A percentile compares a stretch with the other conserved stretches of the same genome.
Conservation (phyloP, 257 asterid genomes). For the Nicotiana tomentosiformis region DNA sequence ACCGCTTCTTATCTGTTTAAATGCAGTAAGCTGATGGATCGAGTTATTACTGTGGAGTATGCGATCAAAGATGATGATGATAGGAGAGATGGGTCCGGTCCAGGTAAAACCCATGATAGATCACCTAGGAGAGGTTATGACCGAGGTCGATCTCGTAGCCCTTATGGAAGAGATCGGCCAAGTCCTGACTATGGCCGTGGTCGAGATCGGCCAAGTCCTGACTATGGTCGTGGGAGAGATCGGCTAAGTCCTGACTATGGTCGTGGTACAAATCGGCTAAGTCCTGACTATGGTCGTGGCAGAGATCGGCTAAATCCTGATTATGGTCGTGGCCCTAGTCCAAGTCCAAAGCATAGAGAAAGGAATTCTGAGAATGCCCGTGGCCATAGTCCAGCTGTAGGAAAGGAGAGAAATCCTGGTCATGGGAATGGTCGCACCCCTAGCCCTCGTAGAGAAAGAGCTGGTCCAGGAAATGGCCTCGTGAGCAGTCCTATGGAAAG, state of each 20-base stretch:
- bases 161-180: slow-evolving; percentile 55
- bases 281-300: slow-evolving; percentile 29
- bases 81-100: slow-evolving; percentile 49
- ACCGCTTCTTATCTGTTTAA: neutral
- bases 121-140: slow-evolving; percentile 66
- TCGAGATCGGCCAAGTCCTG: slow-evolving; percentile 56
- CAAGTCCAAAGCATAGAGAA: slow-evolving; percentile 37
- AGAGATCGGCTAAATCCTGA: slow-evolving; percentile 32
- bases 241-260: slow-evolving; percentile 30
- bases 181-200: slow-evolving; percentile 75
- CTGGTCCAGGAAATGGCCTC: slow-evolving; percentile 26
- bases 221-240: slow-evolving; percentile 36
- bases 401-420: slow-evolving; percentile 33
- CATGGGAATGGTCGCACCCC: slow-evolving; percentile 26
- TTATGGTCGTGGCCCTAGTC: slow-evolving; percentile 31
- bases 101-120: slow-evolving; percentile 50
- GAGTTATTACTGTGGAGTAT: slow-evolving; percentile 67
- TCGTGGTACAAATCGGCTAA: slow-evolving; percentile 25
- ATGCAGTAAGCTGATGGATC: slow-evolving; percentile 68
- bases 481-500: slow-evolving; percentile 25
- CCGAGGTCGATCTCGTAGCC: slow-evolving; percentile 53
- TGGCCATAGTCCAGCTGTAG: slow-evolving; percentile 38
- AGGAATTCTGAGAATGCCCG: slow-evolving; percentile 33
- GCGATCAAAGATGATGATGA: slow-evolving; percentile 77
- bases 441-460: slow-evolving; percentile 35